A percentile compares a stretch with the other conserved stretches of the same genome.
phyloP scores from a whole-genome alignment of 352 stramenopile species.

The Phytopythium chamaehyphon region DNA sequence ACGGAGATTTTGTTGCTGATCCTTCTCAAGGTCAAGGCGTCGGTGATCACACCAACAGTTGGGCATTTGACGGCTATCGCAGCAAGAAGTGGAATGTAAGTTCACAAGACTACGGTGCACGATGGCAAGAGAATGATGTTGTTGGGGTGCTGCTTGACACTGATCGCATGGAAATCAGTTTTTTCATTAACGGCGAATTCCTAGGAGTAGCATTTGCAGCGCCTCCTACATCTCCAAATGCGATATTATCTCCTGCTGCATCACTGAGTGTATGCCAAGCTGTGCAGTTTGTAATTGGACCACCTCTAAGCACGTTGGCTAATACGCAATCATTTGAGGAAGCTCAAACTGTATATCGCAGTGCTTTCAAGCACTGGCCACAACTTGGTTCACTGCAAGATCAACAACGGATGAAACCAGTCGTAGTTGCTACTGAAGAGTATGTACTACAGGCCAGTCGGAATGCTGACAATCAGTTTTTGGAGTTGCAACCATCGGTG shows the following conservation, averaged over 20 bases:
- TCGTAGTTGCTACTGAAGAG: conserved; percentile 19
- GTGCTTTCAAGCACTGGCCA: conserved; percentile 34
- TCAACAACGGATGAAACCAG: conserved; percentile 34
- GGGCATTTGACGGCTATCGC: conserved; percentile 89
- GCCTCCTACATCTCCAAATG: conserved; percentile 34
- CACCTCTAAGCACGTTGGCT: neutral
- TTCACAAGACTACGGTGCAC: conserved; percentile 77
- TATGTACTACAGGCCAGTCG: too few species aligned
- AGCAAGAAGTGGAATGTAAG: conserved; percentile 88
- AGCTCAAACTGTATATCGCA: neutral
- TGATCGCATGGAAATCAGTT: conserved; percentile 83
- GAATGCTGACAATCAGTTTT: too few species aligned
- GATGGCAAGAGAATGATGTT: conserved; percentile 79
- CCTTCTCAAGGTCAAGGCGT: conserved; percentile 86
- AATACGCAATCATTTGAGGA: conserved; percentile 5
- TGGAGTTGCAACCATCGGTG: neutral
- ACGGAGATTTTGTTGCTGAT: conserved; percentile 79
- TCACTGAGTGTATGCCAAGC: conserved; percentile 86
- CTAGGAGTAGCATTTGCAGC: conserved; percentile 81
- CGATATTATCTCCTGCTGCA: conserved; percentile 69
- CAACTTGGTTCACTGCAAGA: conserved; percentile 32
- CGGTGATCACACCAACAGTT: conserved; percentile 88
- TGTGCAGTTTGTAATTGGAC: conserved; percentile 78
- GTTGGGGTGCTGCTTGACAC: conserved; percentile 87
- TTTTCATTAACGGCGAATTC: conserved; percentile 89